Conservation (phyloP, 306 rosid genomes). For the Castanea crenata region DNA sequence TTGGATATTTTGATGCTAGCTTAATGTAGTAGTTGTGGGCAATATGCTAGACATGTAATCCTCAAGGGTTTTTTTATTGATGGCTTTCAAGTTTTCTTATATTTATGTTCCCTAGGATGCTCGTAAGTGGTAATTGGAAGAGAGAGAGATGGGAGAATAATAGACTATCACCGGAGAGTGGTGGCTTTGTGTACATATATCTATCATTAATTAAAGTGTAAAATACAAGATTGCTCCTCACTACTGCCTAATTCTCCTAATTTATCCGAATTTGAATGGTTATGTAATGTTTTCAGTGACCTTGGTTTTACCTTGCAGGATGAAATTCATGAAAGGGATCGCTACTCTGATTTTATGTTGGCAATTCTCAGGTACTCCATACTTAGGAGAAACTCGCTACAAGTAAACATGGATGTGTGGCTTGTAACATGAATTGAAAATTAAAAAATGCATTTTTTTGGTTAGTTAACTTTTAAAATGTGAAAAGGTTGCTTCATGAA, state of each 20-base stretch:
- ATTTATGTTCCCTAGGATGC: too few relatives aligned
- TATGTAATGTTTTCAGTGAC: background rate
- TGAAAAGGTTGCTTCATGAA: background rate
- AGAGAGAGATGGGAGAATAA: background rate
- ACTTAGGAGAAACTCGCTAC: background rate
- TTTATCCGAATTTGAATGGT: background rate
- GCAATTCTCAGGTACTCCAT: constrained; percentile 70
- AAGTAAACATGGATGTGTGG: constrained; percentile 12
- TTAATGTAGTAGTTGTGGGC: background rate
- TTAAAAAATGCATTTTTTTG: background rate
- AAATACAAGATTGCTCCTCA: background rate
- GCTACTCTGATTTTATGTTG: constrained; percentile 81
- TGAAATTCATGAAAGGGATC: constrained; percentile 98
- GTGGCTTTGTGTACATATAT: background rate
- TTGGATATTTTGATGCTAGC: background rate
- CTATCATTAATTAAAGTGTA: background rate
- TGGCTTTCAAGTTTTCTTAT: background rate
- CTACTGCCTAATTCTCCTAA: background rate
- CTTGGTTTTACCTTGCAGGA: constrained; percentile 52
- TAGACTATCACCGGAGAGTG: background rate
- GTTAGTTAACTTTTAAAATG: background rate
- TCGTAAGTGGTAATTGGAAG: too few relatives aligned
- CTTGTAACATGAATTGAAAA: background rate
- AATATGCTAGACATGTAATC: background rate
- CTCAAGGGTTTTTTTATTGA: background rate